These are phyloP conservation scores for Castanea mollissima DNA, from an alignment of 306 rosid species.

Conservation along the genomic window DNA sequence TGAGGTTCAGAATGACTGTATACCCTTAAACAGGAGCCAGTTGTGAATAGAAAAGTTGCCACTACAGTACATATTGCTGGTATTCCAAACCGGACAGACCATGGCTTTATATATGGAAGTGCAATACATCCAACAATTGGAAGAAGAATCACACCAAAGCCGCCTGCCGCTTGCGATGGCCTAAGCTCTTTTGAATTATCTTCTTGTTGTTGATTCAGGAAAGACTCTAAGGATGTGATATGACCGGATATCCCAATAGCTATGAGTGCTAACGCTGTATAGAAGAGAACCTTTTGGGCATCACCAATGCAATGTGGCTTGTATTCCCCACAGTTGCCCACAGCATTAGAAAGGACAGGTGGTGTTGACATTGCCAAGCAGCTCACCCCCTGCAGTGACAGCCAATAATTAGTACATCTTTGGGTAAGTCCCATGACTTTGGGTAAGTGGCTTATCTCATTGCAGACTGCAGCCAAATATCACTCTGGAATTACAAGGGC, in stretches of 20 bases:
- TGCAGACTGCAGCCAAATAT: too few species aligned
- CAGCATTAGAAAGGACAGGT: not conserved
- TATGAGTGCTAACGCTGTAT: not conserved
- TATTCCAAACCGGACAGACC: slow-evolving; percentile 27
- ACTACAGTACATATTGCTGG: slow-evolving; percentile 8
- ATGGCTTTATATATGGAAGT: slow-evolving; percentile 19
- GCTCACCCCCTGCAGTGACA: slow-evolving; percentile 8
- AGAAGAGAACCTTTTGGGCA: not conserved
- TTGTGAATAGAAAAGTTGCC: slow-evolving; percentile 23
- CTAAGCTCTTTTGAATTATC: not conserved
- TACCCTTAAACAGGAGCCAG: not conserved
- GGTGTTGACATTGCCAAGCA: not conserved
- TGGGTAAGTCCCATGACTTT: too few species aligned
- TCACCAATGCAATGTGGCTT: not conserved
- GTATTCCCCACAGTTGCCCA: not conserved
- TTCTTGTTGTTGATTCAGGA: not conserved
- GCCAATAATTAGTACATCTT: not conserved
- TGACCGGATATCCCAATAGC: not conserved
- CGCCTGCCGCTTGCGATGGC: not conserved
- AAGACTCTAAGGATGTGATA: not conserved
- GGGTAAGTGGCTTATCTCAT: too few species aligned
- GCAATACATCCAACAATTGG: slow-evolving; percentile 10
- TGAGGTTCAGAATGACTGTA: not conserved
- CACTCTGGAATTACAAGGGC: too few species aligned
- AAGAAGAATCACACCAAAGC: not conserved